These are phyloP conservation scores for Dipteronia sinensis DNA, from an alignment of 345 rosid species.

Conservation along the genomic window DNA sequence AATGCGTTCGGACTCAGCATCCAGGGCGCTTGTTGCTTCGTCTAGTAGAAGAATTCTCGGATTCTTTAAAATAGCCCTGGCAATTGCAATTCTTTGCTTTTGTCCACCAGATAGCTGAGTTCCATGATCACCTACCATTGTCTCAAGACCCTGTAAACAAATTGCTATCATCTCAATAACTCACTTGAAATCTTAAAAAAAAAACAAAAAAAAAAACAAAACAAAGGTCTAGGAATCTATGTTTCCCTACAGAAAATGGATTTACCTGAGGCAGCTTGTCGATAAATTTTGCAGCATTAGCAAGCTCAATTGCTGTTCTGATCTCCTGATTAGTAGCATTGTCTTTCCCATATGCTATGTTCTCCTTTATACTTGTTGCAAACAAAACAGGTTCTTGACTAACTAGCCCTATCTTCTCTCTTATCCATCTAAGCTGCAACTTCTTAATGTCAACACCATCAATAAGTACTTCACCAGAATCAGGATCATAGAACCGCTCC, in stretches of 20 bases:
- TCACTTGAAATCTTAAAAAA: neutral
- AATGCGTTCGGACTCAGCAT: conserved; percentile 79
- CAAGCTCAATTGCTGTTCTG: conserved; percentile 53
- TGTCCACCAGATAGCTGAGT: conserved; percentile 79
- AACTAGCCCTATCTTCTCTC: conserved; percentile 64
- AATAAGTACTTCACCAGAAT: conserved; percentile 61
- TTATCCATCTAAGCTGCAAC: conserved; percentile 58
- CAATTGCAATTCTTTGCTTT: conserved; percentile 67
- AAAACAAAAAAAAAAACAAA: no score
- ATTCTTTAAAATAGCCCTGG: conserved; percentile 82
- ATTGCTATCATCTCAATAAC: neutral
- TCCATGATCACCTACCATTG: conserved; percentile 92
- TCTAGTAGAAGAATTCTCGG: conserved; percentile 88
- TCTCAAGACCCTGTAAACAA: conserved; percentile 64
- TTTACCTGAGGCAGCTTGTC: conserved; percentile 64
- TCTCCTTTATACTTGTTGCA: conserved; percentile 55
- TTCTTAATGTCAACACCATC: conserved; percentile 57
- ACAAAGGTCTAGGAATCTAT: neutral
- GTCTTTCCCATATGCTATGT: conserved; percentile 70
- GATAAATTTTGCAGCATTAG: conserved; percentile 67
- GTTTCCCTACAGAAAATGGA: neutral
- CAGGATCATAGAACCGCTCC: conserved; percentile 76
- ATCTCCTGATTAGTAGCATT: conserved; percentile 55
- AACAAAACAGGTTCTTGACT: conserved; percentile 72
- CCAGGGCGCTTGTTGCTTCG: conserved; percentile 87